Base-by-base conservation (phyloP, 352 stramenopile species). In the Phytophthora sojae region DNA sequence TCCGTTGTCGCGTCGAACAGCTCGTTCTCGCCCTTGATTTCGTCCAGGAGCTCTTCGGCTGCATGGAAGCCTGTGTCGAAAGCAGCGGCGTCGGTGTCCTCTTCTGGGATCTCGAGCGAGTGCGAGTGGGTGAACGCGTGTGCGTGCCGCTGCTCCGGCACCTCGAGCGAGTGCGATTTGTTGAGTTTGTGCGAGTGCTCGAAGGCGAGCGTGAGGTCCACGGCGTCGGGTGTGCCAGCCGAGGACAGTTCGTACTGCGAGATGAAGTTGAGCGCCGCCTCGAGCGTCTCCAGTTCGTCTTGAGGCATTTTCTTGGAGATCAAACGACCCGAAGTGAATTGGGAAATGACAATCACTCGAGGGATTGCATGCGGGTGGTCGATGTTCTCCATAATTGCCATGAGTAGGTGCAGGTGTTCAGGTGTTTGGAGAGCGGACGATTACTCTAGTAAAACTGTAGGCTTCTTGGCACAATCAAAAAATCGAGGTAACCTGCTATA, bases 141-240 rank as follows among this genome's bases (percentile, higher is more conserved):
- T 26, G 35, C 19, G 61, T 47, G 61, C 7, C 32, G 49, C 19
- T 32, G 47, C 14, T 63, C 64, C 6, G 65, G 65, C 17, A 73
- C 61, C 35, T 74, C 60, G 45, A 74, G 67, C 37, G 67, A 75
- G 61, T 75, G 67, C 61, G 61, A 17, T 14, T 75, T 71, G 49
- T 37, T 51, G 29, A 75, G 29, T 6, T 57, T 60, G 35, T 71
- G 64, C 17, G 61, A 64, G 37, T 67, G 54, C 63, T 70, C 37
- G 52, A 75, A 75, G 11, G 32, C 61, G 6, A 35, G 59, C 11
- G 61, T 75, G 47, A 59, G 14, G 67, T 75, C 21, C 6, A 75
- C 29, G 8, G 67, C 54, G 19, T 42, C 59, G 4, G 30, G 15
- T 39, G 49, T 30, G 3, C 29, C 15, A 26, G 53, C 7, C 19